phyloP scores from a whole-genome alignment of 192 early-diverging fungal species.

The Entophlyctis luteolus region DNA sequence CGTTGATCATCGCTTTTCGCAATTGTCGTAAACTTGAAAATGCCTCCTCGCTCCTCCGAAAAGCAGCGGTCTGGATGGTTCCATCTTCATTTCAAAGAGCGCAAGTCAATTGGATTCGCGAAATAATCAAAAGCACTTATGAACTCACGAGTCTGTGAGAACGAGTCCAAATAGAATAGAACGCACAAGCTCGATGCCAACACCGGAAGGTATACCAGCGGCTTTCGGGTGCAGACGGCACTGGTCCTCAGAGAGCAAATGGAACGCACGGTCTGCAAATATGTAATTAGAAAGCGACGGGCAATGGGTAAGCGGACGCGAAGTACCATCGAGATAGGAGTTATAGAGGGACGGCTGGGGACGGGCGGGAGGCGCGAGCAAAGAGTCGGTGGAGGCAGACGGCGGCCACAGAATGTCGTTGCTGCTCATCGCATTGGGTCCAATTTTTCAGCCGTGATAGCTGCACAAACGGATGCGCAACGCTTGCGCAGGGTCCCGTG shows the following conservation, averaged over 20 bases:
- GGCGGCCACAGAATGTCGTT: no score
- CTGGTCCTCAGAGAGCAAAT: constrained; percentile 12
- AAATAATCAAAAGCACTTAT: not conserved
- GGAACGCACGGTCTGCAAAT: constrained; percentile 9
- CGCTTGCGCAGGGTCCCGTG: no score
- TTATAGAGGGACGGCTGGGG: constrained; percentile 15
- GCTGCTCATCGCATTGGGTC: no score
- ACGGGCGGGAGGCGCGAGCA: no score
- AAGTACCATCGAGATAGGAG: constrained; percentile 24
- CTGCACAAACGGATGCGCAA: no score
- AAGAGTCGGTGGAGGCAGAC: no score
- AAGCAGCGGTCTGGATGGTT: constrained; percentile 15
- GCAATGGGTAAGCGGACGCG: not conserved
- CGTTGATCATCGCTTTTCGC: constrained; percentile 22
- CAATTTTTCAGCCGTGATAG: no score
- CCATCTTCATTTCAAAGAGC: not conserved
- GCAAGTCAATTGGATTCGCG: not conserved
- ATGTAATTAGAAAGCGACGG: not conserved
- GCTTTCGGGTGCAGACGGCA: constrained; percentile 26
- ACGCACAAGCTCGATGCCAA: constrained; percentile 18
- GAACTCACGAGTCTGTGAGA: constrained; percentile 26
- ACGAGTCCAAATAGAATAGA: constrained; percentile 28
- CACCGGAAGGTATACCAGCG: constrained; percentile 2
- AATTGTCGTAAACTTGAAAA: constrained; percentile 22
- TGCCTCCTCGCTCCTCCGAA: constrained; percentile 14